phyloP scores from a whole-genome alignment of 129 eudicot genomes.

The Erigeron canadensis region DNA sequence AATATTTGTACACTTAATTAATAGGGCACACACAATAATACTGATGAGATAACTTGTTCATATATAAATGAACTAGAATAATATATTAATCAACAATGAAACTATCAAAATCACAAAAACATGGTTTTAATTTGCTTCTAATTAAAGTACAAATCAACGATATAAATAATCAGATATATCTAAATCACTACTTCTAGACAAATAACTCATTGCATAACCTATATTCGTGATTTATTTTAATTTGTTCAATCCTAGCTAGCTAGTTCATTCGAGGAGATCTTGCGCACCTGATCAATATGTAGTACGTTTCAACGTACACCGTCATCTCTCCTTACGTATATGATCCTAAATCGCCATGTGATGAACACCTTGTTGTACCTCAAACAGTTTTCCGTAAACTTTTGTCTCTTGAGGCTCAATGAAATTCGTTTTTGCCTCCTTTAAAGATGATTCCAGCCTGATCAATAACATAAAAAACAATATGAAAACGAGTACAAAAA shows the following conservation, averaged over 20 bases:
- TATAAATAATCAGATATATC: neutral
- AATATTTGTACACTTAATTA: neutral
- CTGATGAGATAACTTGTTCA: neutral
- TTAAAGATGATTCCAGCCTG: constrained; percentile 17
- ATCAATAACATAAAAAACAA: neutral
- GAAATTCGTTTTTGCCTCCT: constrained; percentile 16
- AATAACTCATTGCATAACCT: neutral
- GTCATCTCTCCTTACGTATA: too few relatives aligned
- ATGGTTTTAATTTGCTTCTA: neutral
- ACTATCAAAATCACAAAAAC: neutral
- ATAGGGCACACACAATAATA: neutral
- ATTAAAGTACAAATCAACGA: neutral
- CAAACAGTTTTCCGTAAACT: constrained; percentile 20
- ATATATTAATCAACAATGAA: neutral
- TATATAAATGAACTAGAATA: neutral
- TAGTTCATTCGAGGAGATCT: neutral
- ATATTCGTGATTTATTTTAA: neutral
- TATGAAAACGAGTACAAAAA: too few relatives aligned
- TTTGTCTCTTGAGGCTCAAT: constrained; percentile 11
- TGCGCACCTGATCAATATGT: too few relatives aligned
- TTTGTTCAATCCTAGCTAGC: neutral
- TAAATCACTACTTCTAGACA: neutral
- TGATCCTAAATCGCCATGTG: neutral
- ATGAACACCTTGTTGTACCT: constrained; percentile 17
- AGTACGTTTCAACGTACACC: too few relatives aligned